Evolutionary conservation across 495 filamentous ascomycete species (phyloP).

Genomic region (Eremomyces bilateralis): DNA sequence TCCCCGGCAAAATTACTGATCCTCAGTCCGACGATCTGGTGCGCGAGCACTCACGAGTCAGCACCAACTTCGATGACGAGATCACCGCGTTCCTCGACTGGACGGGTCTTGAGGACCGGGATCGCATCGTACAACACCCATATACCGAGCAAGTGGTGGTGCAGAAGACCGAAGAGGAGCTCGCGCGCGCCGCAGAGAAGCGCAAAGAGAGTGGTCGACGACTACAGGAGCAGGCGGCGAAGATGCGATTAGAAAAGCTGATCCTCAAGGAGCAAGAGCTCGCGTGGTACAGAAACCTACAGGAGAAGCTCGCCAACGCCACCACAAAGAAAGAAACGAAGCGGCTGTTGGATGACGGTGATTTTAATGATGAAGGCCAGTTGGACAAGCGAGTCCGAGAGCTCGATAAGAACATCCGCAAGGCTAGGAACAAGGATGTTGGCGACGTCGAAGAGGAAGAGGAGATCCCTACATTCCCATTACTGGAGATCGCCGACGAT

Average conservation of each 20-base stretch:
- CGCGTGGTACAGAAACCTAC: constrained; percentile 76
- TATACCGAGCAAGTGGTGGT: constrained; percentile 74
- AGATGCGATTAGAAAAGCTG: constrained; percentile 83
- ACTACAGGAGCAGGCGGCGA: constrained; percentile 87
- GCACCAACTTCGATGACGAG: constrained; percentile 59
- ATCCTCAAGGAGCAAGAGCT: constrained; percentile 90
- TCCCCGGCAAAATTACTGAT: constrained; percentile 63
- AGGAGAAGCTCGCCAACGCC: constrained; percentile 34
- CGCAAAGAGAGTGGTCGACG: constrained; percentile 81
- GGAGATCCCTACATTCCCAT: constrained; percentile 60
- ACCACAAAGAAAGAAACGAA: constrained; percentile 75
- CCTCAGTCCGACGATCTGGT: constrained; percentile 73
- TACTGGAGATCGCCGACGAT: constrained; percentile 79
- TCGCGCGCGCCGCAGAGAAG: constrained; percentile 68
- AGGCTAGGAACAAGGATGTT: constrained; percentile 77
- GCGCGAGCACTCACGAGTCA: constrained; percentile 77
- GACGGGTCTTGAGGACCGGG: constrained; percentile 71
- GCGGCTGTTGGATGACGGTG: constrained; percentile 66
- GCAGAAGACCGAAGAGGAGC: constrained; percentile 83
- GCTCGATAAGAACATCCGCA: constrained; percentile 68
- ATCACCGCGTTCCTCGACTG: constrained; percentile 55
- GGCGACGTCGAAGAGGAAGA: constrained; percentile 64
- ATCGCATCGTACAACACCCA: constrained; percentile 76
- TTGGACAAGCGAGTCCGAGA: constrained; percentile 67
- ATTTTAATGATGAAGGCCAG: constrained; percentile 70